Percentiles rank a stretch among this genome's conserved stretches.
Evolutionary conservation across 192 early-diverging fungal genomes (phyloP).

Genomic region (Phlyctochytrium arcticum): DNA sequence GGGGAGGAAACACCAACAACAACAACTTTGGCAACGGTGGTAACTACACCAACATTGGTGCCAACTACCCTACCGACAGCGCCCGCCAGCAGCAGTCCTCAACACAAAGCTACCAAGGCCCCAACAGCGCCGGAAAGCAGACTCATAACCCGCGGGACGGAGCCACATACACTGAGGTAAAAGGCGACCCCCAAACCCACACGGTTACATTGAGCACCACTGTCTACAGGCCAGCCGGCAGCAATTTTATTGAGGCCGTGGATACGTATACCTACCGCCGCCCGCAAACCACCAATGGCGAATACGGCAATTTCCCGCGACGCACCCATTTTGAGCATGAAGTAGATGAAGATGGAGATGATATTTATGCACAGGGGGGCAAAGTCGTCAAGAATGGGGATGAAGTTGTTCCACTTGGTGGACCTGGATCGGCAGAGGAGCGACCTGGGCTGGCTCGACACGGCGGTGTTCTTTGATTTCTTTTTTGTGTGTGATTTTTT

Average conservation of each 20-base stretch:
- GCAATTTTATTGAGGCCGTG: conserved; percentile 14
- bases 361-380: conserved; percentile 13
- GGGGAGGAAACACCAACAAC: no score
- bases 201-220: conserved; percentile 21
- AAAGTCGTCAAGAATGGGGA: conserved; percentile 21
- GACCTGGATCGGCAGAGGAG: conserved; percentile 20
- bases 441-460: conserved; percentile 23
- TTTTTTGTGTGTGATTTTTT: no score
- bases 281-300: conserved; percentile 27
- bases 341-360: not conserved
- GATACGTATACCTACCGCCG: conserved; percentile 24
- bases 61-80: not conserved
- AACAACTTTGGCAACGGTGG: no score
- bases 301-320: conserved; percentile 28
- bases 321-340: conserved; percentile 11
- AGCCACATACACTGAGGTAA: conserved; percentile 17
- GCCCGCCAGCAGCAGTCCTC: not conserved
- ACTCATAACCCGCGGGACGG: not conserved
- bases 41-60: not conserved
- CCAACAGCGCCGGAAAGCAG: not conserved
- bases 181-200: conserved; percentile 22
- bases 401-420: conserved; percentile 12
- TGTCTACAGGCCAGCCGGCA: conserved; percentile 5
- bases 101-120: not conserved
- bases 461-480: conserved; percentile 1